These are phyloP conservation scores for Aspergillus sclerotiicarbonarius DNA, from an alignment of 495 filamentous ascomycete species.

Conservation along the genomic window DNA sequence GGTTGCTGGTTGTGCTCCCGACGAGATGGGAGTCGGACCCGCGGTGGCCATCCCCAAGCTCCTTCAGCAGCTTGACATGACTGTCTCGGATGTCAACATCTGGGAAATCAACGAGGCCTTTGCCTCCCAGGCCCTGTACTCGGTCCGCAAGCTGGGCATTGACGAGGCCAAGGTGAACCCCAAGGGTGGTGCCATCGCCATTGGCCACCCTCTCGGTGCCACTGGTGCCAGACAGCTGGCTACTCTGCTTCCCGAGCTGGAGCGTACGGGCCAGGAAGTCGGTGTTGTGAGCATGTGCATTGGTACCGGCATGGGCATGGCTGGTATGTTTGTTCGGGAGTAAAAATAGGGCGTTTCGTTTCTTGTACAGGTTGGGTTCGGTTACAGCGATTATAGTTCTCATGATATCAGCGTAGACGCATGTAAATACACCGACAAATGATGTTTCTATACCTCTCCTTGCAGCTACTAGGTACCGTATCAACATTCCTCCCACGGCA, in stretches of 20 bases:
- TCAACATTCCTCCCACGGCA: background rate
- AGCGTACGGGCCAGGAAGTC: constrained; percentile 60
- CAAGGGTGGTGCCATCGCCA: constrained; percentile 88
- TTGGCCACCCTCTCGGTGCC: constrained; percentile 90
- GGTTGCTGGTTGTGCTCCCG: constrained; percentile 73
- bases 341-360: constrained; percentile 33
- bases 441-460: background rate
- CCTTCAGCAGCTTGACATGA: constrained; percentile 61
- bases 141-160: constrained; percentile 69
- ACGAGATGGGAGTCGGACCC: constrained; percentile 93
- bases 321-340: constrained; percentile 79
- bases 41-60: constrained; percentile 83
- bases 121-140: constrained; percentile 84
- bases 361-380: constrained; percentile 12
- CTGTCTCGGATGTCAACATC: constrained; percentile 68
- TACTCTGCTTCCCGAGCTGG: constrained; percentile 68
- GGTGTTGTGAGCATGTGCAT: constrained; percentile 86
- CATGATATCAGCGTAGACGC: constrained; percentile 20
- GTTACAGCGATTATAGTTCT: constrained; percentile 13
- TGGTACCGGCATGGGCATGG: constrained; percentile 92
- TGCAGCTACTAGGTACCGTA: constrained; percentile 1
- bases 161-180: constrained; percentile 74
- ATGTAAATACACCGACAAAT: constrained; percentile 17
- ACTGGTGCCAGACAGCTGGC: constrained; percentile 82
- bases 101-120: constrained; percentile 99